Conservation (phyloP, 2,329 filamentous ascomycete species). For the Aplosporella prunicola region DNA sequence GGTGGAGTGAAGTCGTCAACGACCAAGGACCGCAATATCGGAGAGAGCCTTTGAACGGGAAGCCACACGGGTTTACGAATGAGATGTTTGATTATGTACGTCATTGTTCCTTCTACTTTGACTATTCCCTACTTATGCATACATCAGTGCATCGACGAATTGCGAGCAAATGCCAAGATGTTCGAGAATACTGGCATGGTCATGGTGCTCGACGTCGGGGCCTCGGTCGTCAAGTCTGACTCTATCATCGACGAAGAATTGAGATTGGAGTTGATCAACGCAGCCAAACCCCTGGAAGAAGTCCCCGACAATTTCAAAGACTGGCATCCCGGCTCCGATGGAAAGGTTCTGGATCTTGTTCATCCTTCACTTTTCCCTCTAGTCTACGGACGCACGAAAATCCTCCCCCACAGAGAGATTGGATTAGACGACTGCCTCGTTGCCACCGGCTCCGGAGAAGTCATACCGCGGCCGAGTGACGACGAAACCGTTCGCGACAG, state of each 20-base stretch:
- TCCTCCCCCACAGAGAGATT: conserved; percentile 13
- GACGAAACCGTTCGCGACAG: conserved; percentile 1
- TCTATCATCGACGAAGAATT: conserved; percentile 30
- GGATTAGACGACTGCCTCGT: conserved; percentile 13
- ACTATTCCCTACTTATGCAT: neutral
- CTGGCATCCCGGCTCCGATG: conserved; percentile 51
- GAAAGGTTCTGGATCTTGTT: conserved; percentile 50
- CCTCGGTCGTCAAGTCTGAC: conserved; percentile 46
- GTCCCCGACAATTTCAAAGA: conserved; percentile 43
- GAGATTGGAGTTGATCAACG: conserved; percentile 32
- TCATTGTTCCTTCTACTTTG: neutral
- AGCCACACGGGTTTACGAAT: conserved; percentile 9
- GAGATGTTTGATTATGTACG: conserved; percentile 12
- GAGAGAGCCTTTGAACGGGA: neutral
- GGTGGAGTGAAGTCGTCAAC: conserved; percentile 21
- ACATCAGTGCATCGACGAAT: conserved; percentile 31
- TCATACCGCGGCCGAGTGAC: conserved; percentile 4
- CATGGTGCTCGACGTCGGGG: conserved; percentile 35
- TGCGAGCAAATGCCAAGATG: conserved; percentile 40
- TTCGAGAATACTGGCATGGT: conserved; percentile 33
- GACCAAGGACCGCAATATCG: neutral
- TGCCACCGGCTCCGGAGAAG: conserved; percentile 11
- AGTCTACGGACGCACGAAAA: conserved; percentile 15
- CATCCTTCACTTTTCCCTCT: conserved; percentile 42
- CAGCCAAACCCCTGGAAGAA: conserved; percentile 41